Percentiles rank a stretch among this genome's conserved stretches.
phyloP scores from a whole-genome alignment of 148 eudicot genomes.

The Rhododendron ferrugineum region DNA sequence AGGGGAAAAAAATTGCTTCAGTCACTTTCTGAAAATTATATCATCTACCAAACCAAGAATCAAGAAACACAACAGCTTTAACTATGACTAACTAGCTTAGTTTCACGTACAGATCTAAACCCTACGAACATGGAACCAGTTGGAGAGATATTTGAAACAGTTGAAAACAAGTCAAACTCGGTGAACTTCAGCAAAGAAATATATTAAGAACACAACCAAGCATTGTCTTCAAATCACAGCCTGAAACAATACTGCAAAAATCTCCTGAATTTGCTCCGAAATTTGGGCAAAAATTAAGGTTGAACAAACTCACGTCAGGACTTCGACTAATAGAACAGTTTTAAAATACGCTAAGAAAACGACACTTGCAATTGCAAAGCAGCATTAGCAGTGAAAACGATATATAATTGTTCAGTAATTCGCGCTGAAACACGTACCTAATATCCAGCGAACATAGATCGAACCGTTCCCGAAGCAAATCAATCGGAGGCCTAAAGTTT shows the following conservation, averaged over 20 bases:
- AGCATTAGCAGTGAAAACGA: neutral
- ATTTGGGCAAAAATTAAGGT: neutral
- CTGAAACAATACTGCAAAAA: neutral
- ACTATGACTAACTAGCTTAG: neutral
- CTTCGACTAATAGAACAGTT: neutral
- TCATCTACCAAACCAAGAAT: neutral
- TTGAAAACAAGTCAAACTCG: neutral
- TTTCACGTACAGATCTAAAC: neutral
- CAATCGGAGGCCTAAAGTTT: neutral
- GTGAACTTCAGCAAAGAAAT: neutral
- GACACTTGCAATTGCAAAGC: neutral
- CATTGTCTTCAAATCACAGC: neutral
- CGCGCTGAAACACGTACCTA: neutral
- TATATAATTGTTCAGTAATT: neutral
- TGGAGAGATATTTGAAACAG: neutral
- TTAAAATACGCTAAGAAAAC: neutral
- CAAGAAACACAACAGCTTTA: neutral
- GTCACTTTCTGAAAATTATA: neutral
- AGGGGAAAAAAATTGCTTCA: neutral
- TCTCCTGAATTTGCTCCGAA: neutral
- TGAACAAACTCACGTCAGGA: conserved; percentile 3
- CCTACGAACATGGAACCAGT: neutral
- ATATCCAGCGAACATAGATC: neutral
- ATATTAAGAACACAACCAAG: neutral
- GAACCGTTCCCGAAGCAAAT: neutral